These are phyloP conservation scores for Cydonia oblonga DNA, from an alignment of 331 rosid genomes.

Conservation along the genomic window DNA sequence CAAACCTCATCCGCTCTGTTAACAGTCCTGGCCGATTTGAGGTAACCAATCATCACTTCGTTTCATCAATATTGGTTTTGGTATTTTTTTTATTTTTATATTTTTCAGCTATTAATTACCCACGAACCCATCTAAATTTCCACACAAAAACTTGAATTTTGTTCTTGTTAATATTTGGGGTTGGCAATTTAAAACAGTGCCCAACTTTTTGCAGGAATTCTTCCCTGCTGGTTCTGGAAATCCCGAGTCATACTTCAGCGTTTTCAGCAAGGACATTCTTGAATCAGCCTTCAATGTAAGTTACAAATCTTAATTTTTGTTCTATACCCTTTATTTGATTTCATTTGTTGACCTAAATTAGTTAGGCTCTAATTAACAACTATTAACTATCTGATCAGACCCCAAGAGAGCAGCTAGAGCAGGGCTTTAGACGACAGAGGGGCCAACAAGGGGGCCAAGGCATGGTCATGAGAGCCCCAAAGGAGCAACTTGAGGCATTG, in stretches of 20 bases:
- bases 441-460: constrained; percentile 19
- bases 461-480: constrained; percentile 25
- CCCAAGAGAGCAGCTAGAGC: constrained; percentile 23
- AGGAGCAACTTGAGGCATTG: constrained; percentile 31
- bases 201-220: constrained; percentile 25
- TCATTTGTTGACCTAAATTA: background rate
- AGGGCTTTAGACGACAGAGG: constrained; percentile 16
- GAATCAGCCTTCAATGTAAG: constrained; percentile 45
- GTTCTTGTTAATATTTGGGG: background rate
- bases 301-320: background rate
- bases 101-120: background rate
- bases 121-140: background rate
- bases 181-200: constrained; percentile 4
- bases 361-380: background rate
- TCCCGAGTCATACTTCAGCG: constrained; percentile 31
- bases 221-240: constrained; percentile 18
- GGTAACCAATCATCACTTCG: constrained; percentile 13
- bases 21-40: constrained; percentile 32
- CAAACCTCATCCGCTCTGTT: constrained; percentile 29
- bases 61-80: background rate
- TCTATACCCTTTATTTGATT: background rate
- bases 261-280: constrained; percentile 38
- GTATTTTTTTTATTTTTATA: too few relatives aligned
- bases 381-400: constrained; percentile 14
- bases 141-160: background rate